Evolutionary conservation across 352 stramenopile genomes (phyloP), one percentile per base, ranked within the genome.

Genomic region (Globisporangium nunn): DNA sequence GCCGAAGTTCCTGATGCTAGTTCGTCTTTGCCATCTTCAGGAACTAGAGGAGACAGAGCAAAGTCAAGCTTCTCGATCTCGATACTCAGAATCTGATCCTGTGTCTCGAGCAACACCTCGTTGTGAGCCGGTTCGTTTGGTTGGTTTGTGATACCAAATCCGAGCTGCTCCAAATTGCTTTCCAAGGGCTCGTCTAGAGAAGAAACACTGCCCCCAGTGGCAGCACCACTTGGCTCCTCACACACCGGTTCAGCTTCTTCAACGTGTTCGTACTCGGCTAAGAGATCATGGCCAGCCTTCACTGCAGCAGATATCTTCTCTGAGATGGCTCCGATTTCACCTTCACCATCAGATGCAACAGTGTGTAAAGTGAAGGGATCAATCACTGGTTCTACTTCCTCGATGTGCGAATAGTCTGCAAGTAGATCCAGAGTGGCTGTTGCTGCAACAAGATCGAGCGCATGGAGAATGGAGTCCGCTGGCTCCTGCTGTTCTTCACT

Each of bases 251-350:
- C 68, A 23, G 37, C 58, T 39, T n/a, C 52, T 57, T 85, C 77
- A 17, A 81, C 56, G 48, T 84, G 71, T 0, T 58, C 52, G 58
- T 65, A 85, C 4, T 46, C 64, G 2, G 47, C 23, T 23, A 87
- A 56, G 8, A 81, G 56, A 39, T 78, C 66, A 47, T 23, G 23
- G 1, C 23, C 23, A 23, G 23, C 23, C 23, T 23, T 23, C 23
- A 23, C 23, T 23, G 15, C 7, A 14, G 10, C 8, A 15, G 8
- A 50, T 15, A 7, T 6, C 30, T 2, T 40, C 23, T 11, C 28
- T 15, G 35, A 11, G 35, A 41, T 37, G 29, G 23, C 30, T 17
- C 7, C 14, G 30, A 11, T 28, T 6, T 4, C 30, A 39, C 4
- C 46, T 15, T 6, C 6, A 37, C 5, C 18, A 17, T 4, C 3